phyloP scores from a whole-genome alignment of 805 yeast species.

The Zygoascus biomembranicola region DNA sequence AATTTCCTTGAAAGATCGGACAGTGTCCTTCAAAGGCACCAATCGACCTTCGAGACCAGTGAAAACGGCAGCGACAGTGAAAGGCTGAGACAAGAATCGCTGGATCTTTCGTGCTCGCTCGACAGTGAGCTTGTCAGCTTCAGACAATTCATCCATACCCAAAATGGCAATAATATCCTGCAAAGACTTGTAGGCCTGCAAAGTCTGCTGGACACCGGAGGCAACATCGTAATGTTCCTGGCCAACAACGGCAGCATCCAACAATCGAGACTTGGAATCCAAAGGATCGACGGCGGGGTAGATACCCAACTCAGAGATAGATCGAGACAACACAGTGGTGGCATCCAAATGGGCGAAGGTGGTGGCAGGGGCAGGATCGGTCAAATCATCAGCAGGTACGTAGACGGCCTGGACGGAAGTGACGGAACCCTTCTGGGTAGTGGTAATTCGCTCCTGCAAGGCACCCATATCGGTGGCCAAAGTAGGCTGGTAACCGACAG shows the following conservation, averaged over 20 bases:
- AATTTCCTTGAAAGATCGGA: conserved; percentile 91
- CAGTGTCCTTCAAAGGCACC: conserved; percentile 93
- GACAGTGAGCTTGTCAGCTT: conserved; percentile 96
- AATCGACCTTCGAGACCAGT: conserved; percentile 98
- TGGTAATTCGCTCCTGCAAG: conserved; percentile 99
- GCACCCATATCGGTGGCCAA: conserved; percentile 99
- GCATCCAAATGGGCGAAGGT: conserved; percentile 99
- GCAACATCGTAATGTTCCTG: conserved; percentile 98
- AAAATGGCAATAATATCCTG: conserved; percentile 99
- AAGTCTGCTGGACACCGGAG: conserved; percentile 90
- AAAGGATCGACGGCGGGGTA: conserved; percentile 99
- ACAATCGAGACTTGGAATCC: conserved; percentile 97
- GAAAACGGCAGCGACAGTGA: conserved; percentile 99
- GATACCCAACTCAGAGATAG: conserved; percentile 99
- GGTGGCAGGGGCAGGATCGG: conserved; percentile 99
- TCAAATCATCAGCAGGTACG: conserved; percentile 99
- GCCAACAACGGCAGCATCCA: conserved; percentile 96
- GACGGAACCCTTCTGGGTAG: conserved; percentile 99
- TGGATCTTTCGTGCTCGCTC: conserved; percentile 99
- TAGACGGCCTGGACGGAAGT: conserved; percentile 99
- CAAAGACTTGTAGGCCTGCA: conserved; percentile 98
- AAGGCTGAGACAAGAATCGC: conserved; percentile 99
- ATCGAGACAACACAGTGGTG: conserved; percentile 98
- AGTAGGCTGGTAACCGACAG: conserved; percentile 99
- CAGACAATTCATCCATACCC: conserved; percentile 99